These are phyloP conservation scores for Aspergillaceae sp. DNA, from an alignment of 2,329 filamentous ascomycete species.

Conservation along the genomic window DNA sequence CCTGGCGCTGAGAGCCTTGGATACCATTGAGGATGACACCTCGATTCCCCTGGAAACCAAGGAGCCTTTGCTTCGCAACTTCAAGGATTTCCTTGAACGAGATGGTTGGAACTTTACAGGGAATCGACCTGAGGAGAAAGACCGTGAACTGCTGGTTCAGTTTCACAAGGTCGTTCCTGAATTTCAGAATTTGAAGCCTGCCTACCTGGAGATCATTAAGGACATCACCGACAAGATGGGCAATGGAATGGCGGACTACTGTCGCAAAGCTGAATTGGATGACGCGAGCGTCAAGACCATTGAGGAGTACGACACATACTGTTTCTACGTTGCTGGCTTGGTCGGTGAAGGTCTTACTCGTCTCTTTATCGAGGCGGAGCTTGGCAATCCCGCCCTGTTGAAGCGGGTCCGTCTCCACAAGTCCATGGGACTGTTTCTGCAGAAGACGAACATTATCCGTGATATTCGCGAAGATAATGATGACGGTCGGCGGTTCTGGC, in stretches of 20 bases:
- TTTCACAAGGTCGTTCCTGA: constrained; percentile 82
- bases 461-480: constrained; percentile 85
- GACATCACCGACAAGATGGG: constrained; percentile 94
- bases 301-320: constrained; percentile 91
- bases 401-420: constrained; percentile 74
- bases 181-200: constrained; percentile 77
- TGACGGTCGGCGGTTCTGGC: constrained; percentile 87
- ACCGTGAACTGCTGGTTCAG: constrained; percentile 81
- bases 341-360: constrained; percentile 89
- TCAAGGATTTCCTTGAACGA: constrained; percentile 66
- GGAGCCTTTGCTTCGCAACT: constrained; percentile 74
- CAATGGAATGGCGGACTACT: constrained; percentile 97
- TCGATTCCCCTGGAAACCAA: constrained; percentile 74
- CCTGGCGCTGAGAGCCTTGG: constrained; percentile 78
- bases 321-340: constrained; percentile 96
- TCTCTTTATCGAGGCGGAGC: constrained; percentile 76
- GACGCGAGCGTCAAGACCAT: constrained; percentile 71
- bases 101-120: constrained; percentile 87
- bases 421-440: constrained; percentile 94
- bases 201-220: constrained; percentile 77
- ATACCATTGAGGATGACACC: constrained; percentile 99
- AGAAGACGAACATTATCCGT: constrained; percentile 98
- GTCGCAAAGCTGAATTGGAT: constrained; percentile 71
- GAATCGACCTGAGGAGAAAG: constrained; percentile 87
- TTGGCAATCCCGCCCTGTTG: constrained; percentile 77